Evolutionary conservation across 129 eudicot genomes (phyloP), one percentile per base, ranked within the genome.

Genomic region (Arctium lappa): DNA sequence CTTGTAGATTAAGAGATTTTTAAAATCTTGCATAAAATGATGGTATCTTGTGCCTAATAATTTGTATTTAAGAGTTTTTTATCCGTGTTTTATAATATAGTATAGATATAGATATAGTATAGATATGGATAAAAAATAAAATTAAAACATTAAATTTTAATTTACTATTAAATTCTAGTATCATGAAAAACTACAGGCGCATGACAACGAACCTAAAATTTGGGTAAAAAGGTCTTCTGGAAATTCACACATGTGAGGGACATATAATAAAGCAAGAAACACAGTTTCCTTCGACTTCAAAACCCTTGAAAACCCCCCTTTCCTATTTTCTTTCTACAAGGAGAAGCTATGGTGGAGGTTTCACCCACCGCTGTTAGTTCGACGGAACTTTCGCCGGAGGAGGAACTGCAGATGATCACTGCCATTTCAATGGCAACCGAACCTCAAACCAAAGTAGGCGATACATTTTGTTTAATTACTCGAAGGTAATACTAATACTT

Each of bases 401-500:
- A 91, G 48, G 97, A 95, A 81, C 87, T 89, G 84, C 83, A 81
- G 65, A 83, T 81, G 32, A 87, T 94, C 46, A 81, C 88, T 37
- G 87, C 83, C 85, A 89, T 90, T 56, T 77, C 96, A 2, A 68
- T 85, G 83, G 89, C 94, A 76, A 70, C 88, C 72, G 98, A 91
- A 85, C 77, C 92, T 84, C 92, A 84, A 22, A 90, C 93, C 76
- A 91, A 90, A 90, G 92, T 81, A 78, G 97, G 97, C 88, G 98
- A 92, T 70, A 87, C 84, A 11, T 95, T 95, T 48, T 95, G 91
- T 84, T 83, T 92, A 62, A 89, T 94, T 84, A 91, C 89, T 85
- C 92, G 86, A 53, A 87, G 97, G 98, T 79, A 63, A 79, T 6
- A 8, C 15, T 72, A 22, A 48, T 30, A 46, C 44, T 60, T 15